A percentile compares a stretch with the other conserved stretches of the same genome.
These are phyloP conservation scores for Nitzschia sp. DNA, from an alignment of 108 stramenopile species.

Conservation along the genomic window DNA sequence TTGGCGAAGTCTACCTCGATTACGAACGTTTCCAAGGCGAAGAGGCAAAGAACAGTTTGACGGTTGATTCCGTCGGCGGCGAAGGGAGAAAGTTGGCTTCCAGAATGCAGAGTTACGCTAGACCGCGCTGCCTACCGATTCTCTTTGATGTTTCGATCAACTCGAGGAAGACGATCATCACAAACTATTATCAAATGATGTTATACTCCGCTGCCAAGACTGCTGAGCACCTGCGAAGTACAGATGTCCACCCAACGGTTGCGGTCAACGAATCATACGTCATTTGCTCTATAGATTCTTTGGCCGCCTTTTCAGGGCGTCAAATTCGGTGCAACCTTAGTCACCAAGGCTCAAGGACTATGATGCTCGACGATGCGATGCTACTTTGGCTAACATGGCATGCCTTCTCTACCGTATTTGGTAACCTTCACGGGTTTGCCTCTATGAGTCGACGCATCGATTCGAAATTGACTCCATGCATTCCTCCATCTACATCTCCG, in stretches of 20 bases:
- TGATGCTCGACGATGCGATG: neutral
- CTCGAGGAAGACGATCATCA: slow-evolving; percentile 37
- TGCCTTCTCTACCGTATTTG: slow-evolving; percentile 21
- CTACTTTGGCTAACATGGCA: slow-evolving; percentile 23
- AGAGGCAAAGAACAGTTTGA: slow-evolving; percentile 55
- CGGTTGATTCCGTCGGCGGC: slow-evolving; percentile 45
- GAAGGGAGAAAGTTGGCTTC: slow-evolving; percentile 50
- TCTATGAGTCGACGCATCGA: neutral
- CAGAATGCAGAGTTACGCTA: slow-evolving; percentile 73
- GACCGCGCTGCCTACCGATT: slow-evolving; percentile 77
- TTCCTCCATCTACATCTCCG: neutral
- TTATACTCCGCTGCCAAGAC: slow-evolving; percentile 69
- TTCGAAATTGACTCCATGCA: neutral
- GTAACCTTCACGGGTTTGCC: neutral
- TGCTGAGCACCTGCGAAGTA: slow-evolving; percentile 48
- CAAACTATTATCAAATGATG: slow-evolving; percentile 77
- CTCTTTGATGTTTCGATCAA: slow-evolving; percentile 77
- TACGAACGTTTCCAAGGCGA: slow-evolving; percentile 58
- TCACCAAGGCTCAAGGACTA: neutral
- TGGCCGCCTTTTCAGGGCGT: slow-evolving; percentile 3
- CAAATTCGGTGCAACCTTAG: slow-evolving; percentile 18
- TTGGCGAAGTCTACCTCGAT: slow-evolving; percentile 79
- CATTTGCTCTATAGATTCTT: slow-evolving; percentile 20
- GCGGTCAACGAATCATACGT: slow-evolving; percentile 6
- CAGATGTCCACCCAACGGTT: neutral